These are phyloP conservation scores for Paxillus ammoniavirescens DNA, from an alignment of 768 basidiomycete genomes.

Conservation along the genomic window DNA sequence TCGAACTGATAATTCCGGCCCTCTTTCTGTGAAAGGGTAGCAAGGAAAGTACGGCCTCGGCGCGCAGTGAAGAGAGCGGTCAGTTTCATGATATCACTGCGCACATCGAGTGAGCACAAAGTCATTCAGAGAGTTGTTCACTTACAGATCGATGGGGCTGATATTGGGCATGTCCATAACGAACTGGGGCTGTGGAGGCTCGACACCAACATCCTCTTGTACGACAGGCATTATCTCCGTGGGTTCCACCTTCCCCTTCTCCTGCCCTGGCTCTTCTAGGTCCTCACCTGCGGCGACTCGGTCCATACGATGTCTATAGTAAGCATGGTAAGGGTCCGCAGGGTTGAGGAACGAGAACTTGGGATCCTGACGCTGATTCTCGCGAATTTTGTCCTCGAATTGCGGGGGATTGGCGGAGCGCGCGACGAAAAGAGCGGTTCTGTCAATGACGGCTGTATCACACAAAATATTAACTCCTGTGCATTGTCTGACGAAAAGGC, in stretches of 20 bases:
- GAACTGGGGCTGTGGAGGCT: constrained; percentile 82
- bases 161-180: constrained; percentile 85
- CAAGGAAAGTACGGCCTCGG: constrained; percentile 83
- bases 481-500: not conserved
- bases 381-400: constrained; percentile 96
- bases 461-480: constrained; percentile 6
- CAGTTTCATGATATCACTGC: constrained; percentile 91
- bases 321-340: constrained; percentile 96
- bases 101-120: constrained; percentile 3
- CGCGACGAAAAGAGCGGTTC: constrained; percentile 88
- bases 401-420: constrained; percentile 90
- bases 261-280: constrained; percentile 54
- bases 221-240: constrained; percentile 30
- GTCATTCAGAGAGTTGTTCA: constrained; percentile 16
- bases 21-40: constrained; percentile 81
- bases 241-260: constrained; percentile 42
- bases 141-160: constrained; percentile 87
- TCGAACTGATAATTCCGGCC: constrained; percentile 98
- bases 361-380: constrained; percentile 93
- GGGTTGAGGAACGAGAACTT: constrained; percentile 99
- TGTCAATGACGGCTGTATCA: constrained; percentile 83
- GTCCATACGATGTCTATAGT: constrained; percentile 92
- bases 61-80: constrained; percentile 96
- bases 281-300: constrained; percentile 74
- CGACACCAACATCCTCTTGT: constrained; percentile 63